A percentile compares a stretch with the other conserved stretches of the same genome.
These are phyloP conservation scores for Arthrobotrys pseudoclavata DNA, from an alignment of 2,329 filamentous ascomycete species.

Conservation along the genomic window DNA sequence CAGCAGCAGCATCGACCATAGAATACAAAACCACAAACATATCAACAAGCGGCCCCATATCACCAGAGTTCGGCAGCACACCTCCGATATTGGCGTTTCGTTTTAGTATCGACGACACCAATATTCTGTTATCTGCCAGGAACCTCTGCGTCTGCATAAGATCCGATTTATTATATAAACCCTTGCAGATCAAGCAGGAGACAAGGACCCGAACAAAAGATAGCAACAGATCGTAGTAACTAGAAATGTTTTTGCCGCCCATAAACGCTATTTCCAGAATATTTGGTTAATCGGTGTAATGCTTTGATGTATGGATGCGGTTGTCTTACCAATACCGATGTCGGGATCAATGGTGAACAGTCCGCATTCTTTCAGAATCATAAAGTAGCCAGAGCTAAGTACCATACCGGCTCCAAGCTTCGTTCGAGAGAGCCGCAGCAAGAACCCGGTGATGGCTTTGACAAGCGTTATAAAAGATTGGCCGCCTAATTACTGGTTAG, in stretches of 20 bases:
- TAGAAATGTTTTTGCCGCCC: slow-evolving; percentile 78
- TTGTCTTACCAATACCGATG: slow-evolving; percentile 77
- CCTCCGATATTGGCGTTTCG: slow-evolving; percentile 82
- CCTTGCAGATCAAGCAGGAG: slow-evolving; percentile 83
- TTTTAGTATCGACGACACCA: slow-evolving; percentile 91
- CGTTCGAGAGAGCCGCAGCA: slow-evolving; percentile 86
- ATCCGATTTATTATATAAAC: slow-evolving; percentile 80
- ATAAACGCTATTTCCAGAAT: slow-evolving; percentile 68
- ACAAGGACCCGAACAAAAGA: slow-evolving; percentile 85
- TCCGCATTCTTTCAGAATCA: slow-evolving; percentile 82
- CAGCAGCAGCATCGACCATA: slow-evolving; percentile 87
- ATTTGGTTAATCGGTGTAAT: slow-evolving; percentile 32
- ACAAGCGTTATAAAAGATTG: slow-evolving; percentile 73
- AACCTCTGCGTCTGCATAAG: slow-evolving; percentile 83
- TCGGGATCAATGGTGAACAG: slow-evolving; percentile 93
- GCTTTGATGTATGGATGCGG: too few species aligned
- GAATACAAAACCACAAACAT: slow-evolving; percentile 86
- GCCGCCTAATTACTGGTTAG: slow-evolving; percentile 68
- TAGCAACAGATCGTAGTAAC: slow-evolving; percentile 86
- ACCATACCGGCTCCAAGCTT: slow-evolving; percentile 86
- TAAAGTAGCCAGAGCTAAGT: slow-evolving; percentile 90
- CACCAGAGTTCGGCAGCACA: slow-evolving; percentile 70
- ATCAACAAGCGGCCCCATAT: slow-evolving; percentile 83
- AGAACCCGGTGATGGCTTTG: slow-evolving; percentile 82
- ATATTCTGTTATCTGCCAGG: slow-evolving; percentile 82